Evolutionary conservation across 2,329 filamentous ascomycete species (phyloP).

Genomic region (Cryphonectria nitschkei): DNA sequence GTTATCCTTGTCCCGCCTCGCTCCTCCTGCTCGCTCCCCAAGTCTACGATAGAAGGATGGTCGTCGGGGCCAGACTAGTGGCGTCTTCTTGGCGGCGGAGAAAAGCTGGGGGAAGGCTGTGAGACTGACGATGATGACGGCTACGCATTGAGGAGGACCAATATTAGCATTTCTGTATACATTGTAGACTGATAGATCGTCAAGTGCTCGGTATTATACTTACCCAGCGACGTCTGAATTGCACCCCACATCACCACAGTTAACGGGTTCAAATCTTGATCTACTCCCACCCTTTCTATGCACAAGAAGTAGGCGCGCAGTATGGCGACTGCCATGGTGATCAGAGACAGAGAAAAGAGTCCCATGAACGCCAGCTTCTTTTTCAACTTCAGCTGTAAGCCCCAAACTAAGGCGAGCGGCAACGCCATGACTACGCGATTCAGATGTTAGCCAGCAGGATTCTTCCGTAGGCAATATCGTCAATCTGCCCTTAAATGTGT

Average conservation of each 20-base stretch:
- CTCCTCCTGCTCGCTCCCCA: neutral
- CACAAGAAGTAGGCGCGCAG: neutral
- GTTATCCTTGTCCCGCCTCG: neutral
- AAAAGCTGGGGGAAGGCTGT: neutral
- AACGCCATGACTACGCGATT: neutral
- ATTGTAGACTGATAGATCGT: neutral
- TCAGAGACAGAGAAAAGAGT: constrained; percentile 6
- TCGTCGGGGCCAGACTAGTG: neutral
- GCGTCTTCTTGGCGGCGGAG: neutral
- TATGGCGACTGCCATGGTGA: constrained; percentile 12
- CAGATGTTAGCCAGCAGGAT: neutral
- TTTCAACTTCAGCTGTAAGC: constrained; percentile 36
- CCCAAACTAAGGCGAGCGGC: constrained; percentile 34
- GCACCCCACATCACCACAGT: neutral
- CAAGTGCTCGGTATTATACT: neutral
- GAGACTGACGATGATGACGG: neutral
- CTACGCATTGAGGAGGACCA: neutral
- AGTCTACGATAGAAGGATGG: neutral
- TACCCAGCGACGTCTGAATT: neutral
- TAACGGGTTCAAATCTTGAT: neutral
- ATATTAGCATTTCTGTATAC: neutral
- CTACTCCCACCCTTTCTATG: neutral
- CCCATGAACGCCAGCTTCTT: constrained; percentile 34
- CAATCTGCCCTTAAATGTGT: neutral
- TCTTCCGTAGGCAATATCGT: neutral